Evolutionary conservation across 192 early-diverging fungal species (phyloP).

Genomic region (Pecoramyces ruminantium): DNA sequence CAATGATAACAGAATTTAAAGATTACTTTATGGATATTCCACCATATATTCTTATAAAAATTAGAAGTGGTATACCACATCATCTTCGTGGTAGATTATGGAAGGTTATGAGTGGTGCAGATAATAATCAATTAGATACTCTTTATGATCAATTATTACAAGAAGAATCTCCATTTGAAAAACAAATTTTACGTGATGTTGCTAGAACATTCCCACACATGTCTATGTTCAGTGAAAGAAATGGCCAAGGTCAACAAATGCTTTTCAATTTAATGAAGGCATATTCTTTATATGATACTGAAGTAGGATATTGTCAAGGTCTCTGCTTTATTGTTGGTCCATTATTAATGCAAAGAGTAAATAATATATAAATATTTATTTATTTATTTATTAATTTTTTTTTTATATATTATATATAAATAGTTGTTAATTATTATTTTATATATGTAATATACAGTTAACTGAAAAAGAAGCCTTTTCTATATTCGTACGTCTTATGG

Average conservation of each 20-base stretch:
- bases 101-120: not conserved
- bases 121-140: not conserved
- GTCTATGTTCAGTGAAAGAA: not conserved
- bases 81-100: not conserved
- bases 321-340: slow-evolving; percentile 87
- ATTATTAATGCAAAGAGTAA: slow-evolving; percentile 63
- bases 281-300: slow-evolving; percentile 76
- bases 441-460: slow-evolving; percentile 43
- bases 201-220: not conserved
- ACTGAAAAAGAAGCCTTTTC: slow-evolving; percentile 97
- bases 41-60: not conserved
- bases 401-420: no score
- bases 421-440: no score
- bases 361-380: no score
- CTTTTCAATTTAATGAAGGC: slow-evolving; percentile 83
- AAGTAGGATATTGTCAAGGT: slow-evolving; percentile 97
- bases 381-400: no score
- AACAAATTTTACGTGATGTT: not conserved
- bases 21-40: not conserved
- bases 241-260: not conserved
- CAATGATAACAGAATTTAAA: not conserved
- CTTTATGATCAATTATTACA: not conserved
- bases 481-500: slow-evolving; percentile 80
- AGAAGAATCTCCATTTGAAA: slow-evolving; percentile 12
- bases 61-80: not conserved